Base-by-base conservation (phyloP, 2,329 filamentous ascomycete species). In the Ophiocordyceps sinensis region DNA sequence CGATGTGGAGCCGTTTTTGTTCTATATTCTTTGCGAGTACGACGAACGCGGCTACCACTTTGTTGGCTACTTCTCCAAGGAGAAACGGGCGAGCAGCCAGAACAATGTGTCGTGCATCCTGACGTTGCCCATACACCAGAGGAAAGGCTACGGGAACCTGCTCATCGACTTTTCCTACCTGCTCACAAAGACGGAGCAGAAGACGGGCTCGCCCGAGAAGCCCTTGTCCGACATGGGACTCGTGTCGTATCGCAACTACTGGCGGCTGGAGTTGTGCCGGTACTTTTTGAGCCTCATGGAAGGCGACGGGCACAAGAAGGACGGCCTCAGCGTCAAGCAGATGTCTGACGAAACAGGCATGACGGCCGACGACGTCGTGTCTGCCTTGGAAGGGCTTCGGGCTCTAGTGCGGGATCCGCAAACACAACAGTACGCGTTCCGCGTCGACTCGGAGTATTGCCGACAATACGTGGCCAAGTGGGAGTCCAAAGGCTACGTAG, bases 21-120 rank as follows among this genome's bases (percentile, higher is more conserved):
- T 96, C 65, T 96, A 96, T 58, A 88, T 95, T 51, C 85, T 96
- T 65, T 94, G 87, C 49, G 91, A 94, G 52, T 89, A 88, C 51
- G 85, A 95, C 54, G 82, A 91, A 42, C 75, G 82, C 15, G 89
- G 89, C 15, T 95, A 91, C 56, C 91, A 95, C 57, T 91, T 98
- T 50, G 89, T 96, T 23, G 91, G 91, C n/a, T 98, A 98, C 57
- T 98, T 98, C 54, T 96, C 91, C 39, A 98, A 98, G 59, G 91
- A 98, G 64, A 98, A 98, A 64, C 75, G 93, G 36, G 82, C 86
- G 2, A 89, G 85, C 60, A 94, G 87, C 45, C 82, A 88, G 51
- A 96, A 98, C 61, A 98, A 98, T 49, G 91, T 98, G 38, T 95
- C 87, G 9, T 98, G 91, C 61, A 98, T 98, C 51, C 67, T 98